Percentiles rank a stretch among this genome's conserved stretches.
phyloP scores from a whole-genome alignment of 2,329 filamentous ascomycete genomes.

The Phialophora chinensis region DNA sequence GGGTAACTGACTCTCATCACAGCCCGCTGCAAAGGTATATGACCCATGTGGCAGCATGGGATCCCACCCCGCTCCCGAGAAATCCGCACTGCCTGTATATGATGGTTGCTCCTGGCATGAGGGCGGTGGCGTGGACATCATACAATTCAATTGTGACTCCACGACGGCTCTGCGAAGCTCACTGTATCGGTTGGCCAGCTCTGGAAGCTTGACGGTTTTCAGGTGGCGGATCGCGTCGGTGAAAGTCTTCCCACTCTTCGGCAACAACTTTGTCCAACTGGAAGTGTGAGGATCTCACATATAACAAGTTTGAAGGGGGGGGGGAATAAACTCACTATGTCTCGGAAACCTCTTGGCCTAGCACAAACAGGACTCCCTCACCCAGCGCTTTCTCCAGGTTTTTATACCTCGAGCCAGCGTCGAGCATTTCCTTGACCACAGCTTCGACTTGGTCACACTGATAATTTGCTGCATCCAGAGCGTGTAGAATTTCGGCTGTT shows the following conservation, averaged over 20 bases:
- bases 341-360: conserved; percentile 14
- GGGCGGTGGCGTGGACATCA: background rate
- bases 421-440: conserved; percentile 18
- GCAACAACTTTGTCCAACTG: conserved; percentile 25
- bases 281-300: conserved; percentile 7
- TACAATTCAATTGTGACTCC: background rate
- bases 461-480: conserved; percentile 4
- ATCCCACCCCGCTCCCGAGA: background rate
- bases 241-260: conserved; percentile 15
- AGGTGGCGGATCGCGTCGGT: conserved; percentile 8
- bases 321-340: conserved; percentile 11
- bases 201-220: conserved; percentile 6
- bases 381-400: conserved; percentile 17
- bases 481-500: conserved; percentile 8
- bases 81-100: background rate
- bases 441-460: conserved; percentile 1
- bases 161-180: conserved; percentile 15
- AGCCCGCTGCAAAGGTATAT: background rate
- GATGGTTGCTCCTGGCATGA: background rate
- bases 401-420: conserved; percentile 12
- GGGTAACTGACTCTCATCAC: background rate
- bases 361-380: conserved; percentile 9
- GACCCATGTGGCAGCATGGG: background rate
- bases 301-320: background rate
- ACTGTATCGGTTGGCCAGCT: background rate